Base-by-base conservation (phyloP, 164 flowering plant species). In the Aristolochia californica region DNA sequence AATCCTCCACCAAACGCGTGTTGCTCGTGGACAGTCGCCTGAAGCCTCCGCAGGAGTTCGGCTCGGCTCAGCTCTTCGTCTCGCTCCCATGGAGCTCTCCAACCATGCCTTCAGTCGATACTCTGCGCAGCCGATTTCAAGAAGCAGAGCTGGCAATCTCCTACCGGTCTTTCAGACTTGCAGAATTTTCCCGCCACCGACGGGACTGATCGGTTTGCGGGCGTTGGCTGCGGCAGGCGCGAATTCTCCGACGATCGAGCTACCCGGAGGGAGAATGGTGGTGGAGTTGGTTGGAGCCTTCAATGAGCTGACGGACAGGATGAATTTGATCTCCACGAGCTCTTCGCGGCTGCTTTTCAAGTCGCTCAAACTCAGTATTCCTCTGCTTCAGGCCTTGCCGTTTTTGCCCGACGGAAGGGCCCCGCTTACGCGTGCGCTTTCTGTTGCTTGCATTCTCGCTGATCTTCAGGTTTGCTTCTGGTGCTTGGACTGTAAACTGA, bases 241-340 rank as follows among this genome's bases (percentile, higher is more conserved):
- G 16, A 15, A 58, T 56, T 13, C 58, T 52, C 28, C 64, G 59
- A 11, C 58, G 51, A 62, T 75, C 49, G 86, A 81, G 58, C 83
- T 80, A 48, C 72, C 80, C 0, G 91, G 97, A 40, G 95, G 89
- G 34, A 87, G 80, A 71, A 85, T 85, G 91, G 95, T 91, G 65
- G 89, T 80, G 63, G 90, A 88, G 63, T 61, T 91, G 38, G 94
- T 87, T 10, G 91, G 90, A 27, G 94, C 90, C 0, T 91, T 88
- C 70, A 88, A 85, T 60, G 80, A 84, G 63, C 76, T 88, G 15
- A 85, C 96, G 15, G 83, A 80, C 66, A 77, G 80, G 61, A 88
- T 84, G 85, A 77, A 53, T n/a, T 68, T 67, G 26, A 60, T 81
- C 34, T 80, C 88, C 8, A 77, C 80, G 13, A 73, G 79, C 52